These are phyloP conservation scores for Aleurites moluccanus DNA, from an alignment of 441 rosid genomes.

Conservation along the genomic window DNA sequence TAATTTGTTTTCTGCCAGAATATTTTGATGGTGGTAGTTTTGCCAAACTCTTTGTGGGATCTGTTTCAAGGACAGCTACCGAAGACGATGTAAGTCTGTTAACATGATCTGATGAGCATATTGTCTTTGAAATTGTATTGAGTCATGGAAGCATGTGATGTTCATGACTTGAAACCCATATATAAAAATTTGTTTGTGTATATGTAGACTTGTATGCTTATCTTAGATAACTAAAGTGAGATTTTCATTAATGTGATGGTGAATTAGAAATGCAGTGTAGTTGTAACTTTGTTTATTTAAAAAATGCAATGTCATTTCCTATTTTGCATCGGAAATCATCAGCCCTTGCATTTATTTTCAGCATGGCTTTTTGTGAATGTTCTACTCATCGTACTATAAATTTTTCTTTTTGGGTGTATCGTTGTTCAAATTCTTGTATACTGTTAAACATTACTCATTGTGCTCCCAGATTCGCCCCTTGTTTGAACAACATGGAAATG, in stretches of 20 bases:
- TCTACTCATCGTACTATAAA: background rate
- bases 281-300: background rate
- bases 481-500: conserved; percentile 90
- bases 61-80: conserved; percentile 84
- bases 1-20: conserved; percentile 41
- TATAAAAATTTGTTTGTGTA: background rate
- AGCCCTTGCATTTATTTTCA: background rate
- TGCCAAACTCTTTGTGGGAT: conserved; percentile 98
- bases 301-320: background rate
- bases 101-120: background rate
- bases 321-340: background rate
- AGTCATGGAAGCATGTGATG: background rate
- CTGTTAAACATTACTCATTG: conserved; percentile 17
- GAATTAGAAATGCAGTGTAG: background rate
- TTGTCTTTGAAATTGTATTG: background rate
- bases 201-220: background rate
- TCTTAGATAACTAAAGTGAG: background rate
- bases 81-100: conserved; percentile 79
- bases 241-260: background rate
- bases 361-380: background rate
- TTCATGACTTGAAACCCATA: background rate
- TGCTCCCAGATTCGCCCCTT: conserved; percentile 67
- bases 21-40: conserved; percentile 51
- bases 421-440: background rate
- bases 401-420: background rate